A percentile compares a stretch with the other conserved stretches of the same genome.
These are phyloP conservation scores for Candida schatavii DNA, from an alignment of 805 yeast species.

Conservation along the genomic window DNA sequence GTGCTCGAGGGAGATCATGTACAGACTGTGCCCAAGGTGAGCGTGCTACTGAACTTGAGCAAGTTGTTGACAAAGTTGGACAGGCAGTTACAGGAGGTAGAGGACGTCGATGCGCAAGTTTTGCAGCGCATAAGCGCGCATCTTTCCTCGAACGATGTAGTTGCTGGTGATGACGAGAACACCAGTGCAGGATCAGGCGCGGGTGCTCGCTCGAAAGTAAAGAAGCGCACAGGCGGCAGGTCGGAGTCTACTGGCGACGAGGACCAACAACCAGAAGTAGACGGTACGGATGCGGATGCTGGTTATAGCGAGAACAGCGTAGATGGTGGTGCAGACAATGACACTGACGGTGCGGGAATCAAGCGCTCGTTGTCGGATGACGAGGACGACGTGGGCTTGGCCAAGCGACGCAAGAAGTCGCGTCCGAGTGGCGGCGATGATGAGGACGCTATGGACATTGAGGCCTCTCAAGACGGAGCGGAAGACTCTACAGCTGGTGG, in stretches of 20 bases:
- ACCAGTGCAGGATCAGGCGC: slow-evolving; percentile 1
- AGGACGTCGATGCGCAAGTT: slow-evolving; percentile 27
- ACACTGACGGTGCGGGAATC: slow-evolving; percentile 6
- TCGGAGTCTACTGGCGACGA: slow-evolving; percentile 6
- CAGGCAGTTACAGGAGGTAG: slow-evolving; percentile 33
- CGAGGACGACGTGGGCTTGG: slow-evolving; percentile 9
- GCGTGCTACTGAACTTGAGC: slow-evolving; percentile 43
- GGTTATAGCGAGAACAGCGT: slow-evolving; percentile 9
- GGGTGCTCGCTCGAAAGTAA: background rate
- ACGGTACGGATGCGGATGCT: slow-evolving; percentile 4
- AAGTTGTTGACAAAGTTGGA: slow-evolving; percentile 40
- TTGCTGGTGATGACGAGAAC: slow-evolving; percentile 3
- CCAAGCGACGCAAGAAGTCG: slow-evolving; percentile 8
- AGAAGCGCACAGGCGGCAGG: slow-evolving; percentile 1
- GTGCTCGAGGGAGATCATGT: slow-evolving; percentile 57
- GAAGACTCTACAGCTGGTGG: too few relatives aligned
- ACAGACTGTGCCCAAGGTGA: slow-evolving; percentile 39
- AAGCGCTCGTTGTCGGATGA: slow-evolving; percentile 10
- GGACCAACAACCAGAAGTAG: slow-evolving; percentile 9
- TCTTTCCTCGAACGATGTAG: slow-evolving; percentile 6
- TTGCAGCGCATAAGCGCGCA: slow-evolving; percentile 13
- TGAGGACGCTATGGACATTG: slow-evolving; percentile 10
- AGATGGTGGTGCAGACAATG: slow-evolving; percentile 5
- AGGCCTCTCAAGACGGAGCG: slow-evolving; percentile 6
- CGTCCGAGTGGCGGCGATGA: slow-evolving; percentile 2